A percentile compares a stretch with the other conserved stretches of the same genome.
These are phyloP conservation scores for Ceratobasidium theobromae DNA, from an alignment of 1,284 basidiomycete genomes.

Conservation along the genomic window DNA sequence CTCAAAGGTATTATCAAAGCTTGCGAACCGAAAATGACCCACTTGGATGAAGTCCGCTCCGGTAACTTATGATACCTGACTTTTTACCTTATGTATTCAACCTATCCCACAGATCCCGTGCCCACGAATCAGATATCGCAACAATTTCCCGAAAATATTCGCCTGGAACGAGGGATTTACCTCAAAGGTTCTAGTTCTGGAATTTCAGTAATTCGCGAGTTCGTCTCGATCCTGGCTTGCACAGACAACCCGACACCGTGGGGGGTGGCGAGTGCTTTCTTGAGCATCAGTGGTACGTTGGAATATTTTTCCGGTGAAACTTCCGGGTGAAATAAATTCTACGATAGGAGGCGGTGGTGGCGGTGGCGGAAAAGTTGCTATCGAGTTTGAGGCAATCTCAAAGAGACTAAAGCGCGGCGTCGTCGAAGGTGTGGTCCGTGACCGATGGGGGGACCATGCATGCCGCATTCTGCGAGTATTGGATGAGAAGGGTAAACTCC, in stretches of 20 bases:
- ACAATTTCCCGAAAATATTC: slow-evolving; percentile 59
- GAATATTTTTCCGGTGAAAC: background rate
- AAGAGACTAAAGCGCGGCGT: slow-evolving; percentile 70
- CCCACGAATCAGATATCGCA: slow-evolving; percentile 58
- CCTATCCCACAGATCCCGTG: slow-evolving; percentile 53
- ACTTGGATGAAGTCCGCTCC: slow-evolving; percentile 62
- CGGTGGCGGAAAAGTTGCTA: slow-evolving; percentile 58
- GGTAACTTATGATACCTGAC: slow-evolving; percentile 47
- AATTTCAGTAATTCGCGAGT: slow-evolving; percentile 66
- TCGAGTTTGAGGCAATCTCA: slow-evolving; percentile 81
- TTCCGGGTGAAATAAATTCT: background rate
- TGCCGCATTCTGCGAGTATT: slow-evolving; percentile 83
- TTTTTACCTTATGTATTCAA: slow-evolving; percentile 10
- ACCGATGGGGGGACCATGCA: slow-evolving; percentile 83
- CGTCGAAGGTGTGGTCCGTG: slow-evolving; percentile 77
- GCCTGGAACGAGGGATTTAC: slow-evolving; percentile 38
- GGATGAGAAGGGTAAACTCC: slow-evolving; percentile 88
- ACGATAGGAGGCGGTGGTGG: slow-evolving; percentile 62
- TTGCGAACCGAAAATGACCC: slow-evolving; percentile 63
- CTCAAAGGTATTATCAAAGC: slow-evolving; percentile 70
- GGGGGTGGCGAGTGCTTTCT: slow-evolving; percentile 54
- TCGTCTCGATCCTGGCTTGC: slow-evolving; percentile 69
- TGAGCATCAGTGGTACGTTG: slow-evolving; percentile 37
- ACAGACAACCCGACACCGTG: slow-evolving; percentile 77
- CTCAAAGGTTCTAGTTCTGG: slow-evolving; percentile 39